These are phyloP conservation scores for Platismatia glauca DNA, from an alignment of 495 filamentous ascomycete species.

Conservation along the genomic window DNA sequence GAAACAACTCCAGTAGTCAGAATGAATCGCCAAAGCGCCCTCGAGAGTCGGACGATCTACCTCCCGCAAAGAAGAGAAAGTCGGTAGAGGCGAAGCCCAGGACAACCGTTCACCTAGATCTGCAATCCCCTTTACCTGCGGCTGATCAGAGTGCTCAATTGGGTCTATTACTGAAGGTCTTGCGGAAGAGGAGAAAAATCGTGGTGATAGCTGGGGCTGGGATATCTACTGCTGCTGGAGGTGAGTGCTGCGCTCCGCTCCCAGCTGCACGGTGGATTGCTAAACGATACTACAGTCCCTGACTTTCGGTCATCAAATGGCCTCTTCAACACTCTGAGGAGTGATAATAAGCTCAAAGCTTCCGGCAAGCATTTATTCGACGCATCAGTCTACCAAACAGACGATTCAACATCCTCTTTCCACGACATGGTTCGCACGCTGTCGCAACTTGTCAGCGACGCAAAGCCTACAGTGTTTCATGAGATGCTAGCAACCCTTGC, in stretches of 20 bases:
- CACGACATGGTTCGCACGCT: slow-evolving; percentile 92
- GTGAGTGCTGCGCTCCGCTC: slow-evolving; percentile 47
- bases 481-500: slow-evolving; percentile 85
- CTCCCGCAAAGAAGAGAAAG: slow-evolving; percentile 66
- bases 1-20: slow-evolving; percentile 20
- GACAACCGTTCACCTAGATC: slow-evolving; percentile 66
- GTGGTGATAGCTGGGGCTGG: slow-evolving; percentile 94
- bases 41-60: slow-evolving; percentile 44
- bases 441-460: slow-evolving; percentile 61
- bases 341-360: slow-evolving; percentile 80
- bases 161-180: slow-evolving; percentile 58
- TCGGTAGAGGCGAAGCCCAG: slow-evolving; percentile 61
- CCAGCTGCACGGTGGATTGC: slow-evolving; percentile 56
- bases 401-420: slow-evolving; percentile 76
- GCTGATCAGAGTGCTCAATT: slow-evolving; percentile 50
- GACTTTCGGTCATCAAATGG: slow-evolving; percentile 90
- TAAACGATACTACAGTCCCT: slow-evolving; percentile 53
- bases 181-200: slow-evolving; percentile 87
- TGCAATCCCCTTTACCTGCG: slow-evolving; percentile 40
- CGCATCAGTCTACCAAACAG: slow-evolving; percentile 91
- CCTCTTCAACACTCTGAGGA: slow-evolving; percentile 72
- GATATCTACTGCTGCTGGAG: slow-evolving; percentile 91
- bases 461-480: slow-evolving; percentile 83
- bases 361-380: slow-evolving; percentile 96
- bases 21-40: slow-evolving; percentile 17